These are phyloP conservation scores for Ophiostoma sp. DNA, from an alignment of 2,329 filamentous ascomycete species.

Conservation along the genomic window DNA sequence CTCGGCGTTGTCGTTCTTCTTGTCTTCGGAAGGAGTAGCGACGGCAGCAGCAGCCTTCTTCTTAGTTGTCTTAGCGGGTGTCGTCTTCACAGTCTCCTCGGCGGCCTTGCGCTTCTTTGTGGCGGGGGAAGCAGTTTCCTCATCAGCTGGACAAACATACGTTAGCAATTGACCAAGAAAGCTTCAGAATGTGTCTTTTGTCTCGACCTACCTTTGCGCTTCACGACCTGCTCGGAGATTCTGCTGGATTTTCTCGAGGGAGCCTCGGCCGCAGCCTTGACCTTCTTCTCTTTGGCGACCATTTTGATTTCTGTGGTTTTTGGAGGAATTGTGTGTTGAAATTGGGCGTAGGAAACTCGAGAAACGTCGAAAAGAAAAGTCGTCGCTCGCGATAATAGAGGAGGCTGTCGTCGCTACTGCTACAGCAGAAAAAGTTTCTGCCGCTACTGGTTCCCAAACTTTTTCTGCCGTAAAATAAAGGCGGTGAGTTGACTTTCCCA, in stretches of 20 bases:
- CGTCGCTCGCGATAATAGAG: constrained; percentile 3
- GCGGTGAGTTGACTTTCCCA: constrained; percentile 13
- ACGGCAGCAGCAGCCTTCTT: neutral
- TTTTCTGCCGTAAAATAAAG: constrained; percentile 29
- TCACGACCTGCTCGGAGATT: constrained; percentile 24
- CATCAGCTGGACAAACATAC: constrained; percentile 11
- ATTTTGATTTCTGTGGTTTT: neutral
- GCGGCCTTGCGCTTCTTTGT: constrained; percentile 28
- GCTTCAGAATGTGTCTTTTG: neutral
- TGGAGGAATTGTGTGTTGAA: neutral
- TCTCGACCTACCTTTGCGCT: constrained; percentile 27
- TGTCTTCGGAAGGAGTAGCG: neutral
- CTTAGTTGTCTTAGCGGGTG: constrained; percentile 22
- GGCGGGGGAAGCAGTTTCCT: constrained; percentile 25
- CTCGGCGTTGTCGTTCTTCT: constrained; percentile 17
- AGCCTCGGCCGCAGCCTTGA: constrained; percentile 14
- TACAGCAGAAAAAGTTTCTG: constrained; percentile 24
- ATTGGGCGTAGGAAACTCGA: neutral
- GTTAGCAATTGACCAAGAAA: constrained; percentile 6
- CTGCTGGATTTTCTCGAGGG: constrained; percentile 27
- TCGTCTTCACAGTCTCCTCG: constrained; percentile 11
- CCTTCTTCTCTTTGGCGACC: constrained; percentile 24
- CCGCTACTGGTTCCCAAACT: constrained; percentile 16
- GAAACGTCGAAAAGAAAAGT: neutral
- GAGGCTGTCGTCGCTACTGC: constrained; percentile 14